These are phyloP conservation scores for Diplodia mutila DNA, from an alignment of 2,329 filamentous ascomycete species.

Conservation along the genomic window DNA sequence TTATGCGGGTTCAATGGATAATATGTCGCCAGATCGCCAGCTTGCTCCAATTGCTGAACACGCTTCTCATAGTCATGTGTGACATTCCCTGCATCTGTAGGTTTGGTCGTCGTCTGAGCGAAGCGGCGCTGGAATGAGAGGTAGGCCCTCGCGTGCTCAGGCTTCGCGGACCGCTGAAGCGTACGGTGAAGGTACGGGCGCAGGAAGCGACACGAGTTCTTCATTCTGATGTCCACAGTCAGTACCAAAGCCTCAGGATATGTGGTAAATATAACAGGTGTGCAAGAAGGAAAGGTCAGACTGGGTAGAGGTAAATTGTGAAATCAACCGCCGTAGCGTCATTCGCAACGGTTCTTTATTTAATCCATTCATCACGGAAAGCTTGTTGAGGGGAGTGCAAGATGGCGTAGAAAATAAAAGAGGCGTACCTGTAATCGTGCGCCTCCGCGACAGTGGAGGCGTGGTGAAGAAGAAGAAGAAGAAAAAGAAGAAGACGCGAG, in stretches of 20 bases:
- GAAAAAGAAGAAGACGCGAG: background rate
- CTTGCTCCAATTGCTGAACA: constrained; percentile 56
- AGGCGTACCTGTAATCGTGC: constrained; percentile 18
- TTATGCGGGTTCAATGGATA: constrained; percentile 53
- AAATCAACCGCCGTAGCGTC: constrained; percentile 61
- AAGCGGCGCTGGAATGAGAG: constrained; percentile 44
- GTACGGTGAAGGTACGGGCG: constrained; percentile 58
- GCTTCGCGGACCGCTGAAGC: constrained; percentile 36
- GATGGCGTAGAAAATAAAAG: background rate
- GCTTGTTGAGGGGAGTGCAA: background rate
- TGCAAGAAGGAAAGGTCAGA: constrained; percentile 35
- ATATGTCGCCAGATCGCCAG: constrained; percentile 53
- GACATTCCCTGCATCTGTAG: constrained; percentile 4
- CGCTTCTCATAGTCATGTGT: constrained; percentile 53
- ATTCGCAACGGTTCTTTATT: constrained; percentile 70
- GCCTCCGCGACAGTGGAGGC: constrained; percentile 14
- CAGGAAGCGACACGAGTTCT: constrained; percentile 55
- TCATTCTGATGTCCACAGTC: constrained; percentile 51
- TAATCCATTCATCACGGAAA: constrained; percentile 30
- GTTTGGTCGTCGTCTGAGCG: constrained; percentile 30
- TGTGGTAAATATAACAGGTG: background rate
- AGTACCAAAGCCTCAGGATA: constrained; percentile 38
- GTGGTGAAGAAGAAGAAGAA: background rate
- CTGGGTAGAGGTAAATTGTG: constrained; percentile 29
- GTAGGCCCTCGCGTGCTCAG: constrained; percentile 49